A percentile compares a stretch with the other conserved stretches of the same genome.
Evolutionary conservation across 805 yeast genomes (phyloP).

Genomic region (Wickerhamiella australiensis): DNA sequence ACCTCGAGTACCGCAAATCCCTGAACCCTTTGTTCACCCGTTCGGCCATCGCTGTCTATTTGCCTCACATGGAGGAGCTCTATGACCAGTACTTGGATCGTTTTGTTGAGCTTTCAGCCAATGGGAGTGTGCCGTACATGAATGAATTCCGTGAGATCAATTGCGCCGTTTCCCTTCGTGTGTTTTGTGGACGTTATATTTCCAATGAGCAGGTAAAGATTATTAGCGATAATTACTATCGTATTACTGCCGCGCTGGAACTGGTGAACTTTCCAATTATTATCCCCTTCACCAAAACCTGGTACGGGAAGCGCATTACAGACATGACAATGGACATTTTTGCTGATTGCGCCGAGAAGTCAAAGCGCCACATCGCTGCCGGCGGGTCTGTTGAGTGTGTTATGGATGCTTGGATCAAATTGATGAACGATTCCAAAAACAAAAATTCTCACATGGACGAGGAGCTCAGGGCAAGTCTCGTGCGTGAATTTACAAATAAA

Average conservation of each 20-base stretch:
- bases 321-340: conserved; percentile 89
- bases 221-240: conserved; percentile 85
- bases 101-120: conserved; percentile 44
- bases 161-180: conserved; percentile 85
- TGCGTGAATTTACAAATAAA: conserved; percentile 75
- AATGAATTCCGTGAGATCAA: conserved; percentile 89
- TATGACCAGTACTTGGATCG: conserved; percentile 70
- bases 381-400: conserved; percentile 79
- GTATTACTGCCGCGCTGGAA: conserved; percentile 91
- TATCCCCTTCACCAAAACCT: conserved; percentile 88
- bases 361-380: conserved; percentile 64
- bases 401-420: conserved; percentile 87
- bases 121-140: conserved; percentile 68
- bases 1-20: conserved; percentile 82
- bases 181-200: conserved; percentile 93
- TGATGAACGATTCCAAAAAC: conserved; percentile 63
- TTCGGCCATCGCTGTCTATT: conserved; percentile 67
- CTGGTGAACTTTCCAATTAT: conserved; percentile 96
- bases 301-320: conserved; percentile 93
- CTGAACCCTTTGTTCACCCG: conserved; percentile 81
- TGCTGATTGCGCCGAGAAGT: conserved; percentile 75
- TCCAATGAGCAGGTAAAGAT: conserved; percentile 79
- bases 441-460: conserved; percentile 33
- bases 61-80: conserved; percentile 72
- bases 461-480: conserved; percentile 44